Base-by-base conservation (phyloP, 23 red algal genomes). In the Cyanidioschyzon merolae region DNA sequence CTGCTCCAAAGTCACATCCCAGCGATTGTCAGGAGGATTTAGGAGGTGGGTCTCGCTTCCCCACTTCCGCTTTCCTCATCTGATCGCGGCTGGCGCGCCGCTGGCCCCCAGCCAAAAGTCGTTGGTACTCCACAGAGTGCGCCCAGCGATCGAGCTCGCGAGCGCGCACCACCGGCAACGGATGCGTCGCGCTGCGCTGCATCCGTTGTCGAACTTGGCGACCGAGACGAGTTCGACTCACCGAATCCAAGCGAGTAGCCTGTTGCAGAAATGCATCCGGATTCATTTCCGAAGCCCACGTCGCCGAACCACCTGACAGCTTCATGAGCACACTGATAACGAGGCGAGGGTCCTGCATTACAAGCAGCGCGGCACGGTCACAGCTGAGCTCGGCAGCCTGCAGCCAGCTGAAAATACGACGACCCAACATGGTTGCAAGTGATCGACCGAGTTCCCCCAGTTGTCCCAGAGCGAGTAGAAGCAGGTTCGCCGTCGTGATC, bases 281-380 rank as follows among this genome's bases (percentile, higher is more conserved):
- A 57, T 90, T 75, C 88, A 90, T 90, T 40, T 87, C 89, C n/a
- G 68, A 51, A 25, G 50, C 75, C 58, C 83, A 86, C 32, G 59
- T 58, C 37, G 40, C 80, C 25, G 63, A 74, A 7, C 94, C 94
- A 37, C 94, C 94, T 12, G 94, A 75, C 25, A 98, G 77, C 74
- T 98, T 98, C 94, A 98, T 98, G 17, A 98, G 37, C 39, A 85
- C 81, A 15, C 41, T 74, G 76, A 85, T 79, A 24, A 90, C 88
- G 17, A 91, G 37, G 34, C 39, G 58, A 27, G 74, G 67, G 68
- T 98, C 88, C 74, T 91, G 94, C 59, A 88, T 85, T 25, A 98
- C 94, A 30, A 98, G 89, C 77, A 98, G 45, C 71, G 87, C 84
- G 26, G 94, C 94, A 37, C 94, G 82, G 85, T 98, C 94, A 58